These are phyloP conservation scores for Fonsecaea multimorphosa DNA, from an alignment of 2,329 filamentous ascomycete species.

Conservation along the genomic window DNA sequence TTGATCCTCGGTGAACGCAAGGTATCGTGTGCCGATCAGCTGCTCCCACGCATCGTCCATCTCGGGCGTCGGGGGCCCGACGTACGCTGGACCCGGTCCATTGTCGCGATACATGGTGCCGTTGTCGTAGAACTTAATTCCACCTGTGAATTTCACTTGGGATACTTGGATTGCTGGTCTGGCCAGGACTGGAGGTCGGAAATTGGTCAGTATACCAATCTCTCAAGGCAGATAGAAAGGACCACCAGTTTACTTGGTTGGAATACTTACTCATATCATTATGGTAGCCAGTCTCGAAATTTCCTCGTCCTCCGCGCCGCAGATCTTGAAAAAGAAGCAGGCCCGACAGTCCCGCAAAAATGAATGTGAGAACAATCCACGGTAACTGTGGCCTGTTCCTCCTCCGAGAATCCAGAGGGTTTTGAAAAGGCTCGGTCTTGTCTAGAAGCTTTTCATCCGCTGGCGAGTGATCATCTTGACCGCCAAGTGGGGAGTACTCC, in stretches of 20 bases:
- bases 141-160: slow-evolving; percentile 10
- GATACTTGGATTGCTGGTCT: slow-evolving; percentile 13
- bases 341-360: slow-evolving; percentile 4
- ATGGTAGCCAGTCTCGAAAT: slow-evolving; percentile 3
- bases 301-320: slow-evolving; percentile 4
- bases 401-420: neutral
- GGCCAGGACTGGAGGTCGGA: slow-evolving; percentile 1
- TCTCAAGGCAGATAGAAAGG: neutral
- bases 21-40: slow-evolving; percentile 14
- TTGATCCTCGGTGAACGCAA: slow-evolving; percentile 8
- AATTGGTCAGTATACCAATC: neutral
- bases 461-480: neutral
- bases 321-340: slow-evolving; percentile 6
- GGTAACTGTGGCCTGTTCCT: neutral
- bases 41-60: slow-evolving; percentile 13
- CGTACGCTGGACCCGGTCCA: slow-evolving; percentile 6
- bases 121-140: slow-evolving; percentile 8
- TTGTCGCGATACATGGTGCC: slow-evolving; percentile 13
- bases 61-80: slow-evolving; percentile 2
- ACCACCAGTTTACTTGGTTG: neutral
- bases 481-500: neutral
- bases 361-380: slow-evolving; percentile 7
- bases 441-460: neutral
- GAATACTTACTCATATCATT: slow-evolving; percentile 14
- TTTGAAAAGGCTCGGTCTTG: neutral